These are phyloP conservation scores for Maudiozyma bulderi DNA, from an alignment of 805 yeast genomes.

Conservation along the genomic window DNA sequence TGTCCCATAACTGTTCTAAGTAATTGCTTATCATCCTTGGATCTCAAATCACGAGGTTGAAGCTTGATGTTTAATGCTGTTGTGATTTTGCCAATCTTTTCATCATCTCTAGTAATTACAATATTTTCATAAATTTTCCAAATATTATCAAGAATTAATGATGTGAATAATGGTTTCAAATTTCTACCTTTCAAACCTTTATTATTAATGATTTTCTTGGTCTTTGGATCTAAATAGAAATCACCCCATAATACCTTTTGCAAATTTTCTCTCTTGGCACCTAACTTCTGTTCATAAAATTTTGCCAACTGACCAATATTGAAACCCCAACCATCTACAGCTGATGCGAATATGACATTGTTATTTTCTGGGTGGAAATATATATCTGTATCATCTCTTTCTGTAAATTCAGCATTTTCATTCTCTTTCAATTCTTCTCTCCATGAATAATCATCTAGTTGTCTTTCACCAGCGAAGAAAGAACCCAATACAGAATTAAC, in stretches of 20 bases:
- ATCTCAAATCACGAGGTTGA: slow-evolving; percentile 62
- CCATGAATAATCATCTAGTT: slow-evolving; percentile 76
- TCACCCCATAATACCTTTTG: slow-evolving; percentile 95
- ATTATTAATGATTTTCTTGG: slow-evolving; percentile 67
- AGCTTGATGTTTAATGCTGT: slow-evolving; percentile 59
- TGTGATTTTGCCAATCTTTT: slow-evolving; percentile 65
- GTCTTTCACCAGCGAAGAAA: slow-evolving; percentile 84
- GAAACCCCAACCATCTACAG: slow-evolving; percentile 98
- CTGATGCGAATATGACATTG: slow-evolving; percentile 84
- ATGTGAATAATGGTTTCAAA: slow-evolving; percentile 76
- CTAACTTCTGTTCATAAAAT: slow-evolving; percentile 74
- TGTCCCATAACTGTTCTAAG: slow-evolving; percentile 68
- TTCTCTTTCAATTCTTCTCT: slow-evolving; percentile 51
- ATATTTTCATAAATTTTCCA: slow-evolving; percentile 85
- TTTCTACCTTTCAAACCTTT: slow-evolving; percentile 53
- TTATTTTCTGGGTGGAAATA: slow-evolving; percentile 82
- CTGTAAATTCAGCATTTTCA: slow-evolving; percentile 47
- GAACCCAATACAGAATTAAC: slow-evolving; percentile 93
- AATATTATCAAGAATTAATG: slow-evolving; percentile 75
- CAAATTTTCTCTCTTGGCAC: slow-evolving; percentile 68
- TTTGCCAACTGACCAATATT: slow-evolving; percentile 80
- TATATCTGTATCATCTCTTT: slow-evolving; percentile 67
- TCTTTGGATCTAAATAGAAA: slow-evolving; percentile 77
- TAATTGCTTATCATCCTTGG: slow-evolving; percentile 63
- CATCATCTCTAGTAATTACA: slow-evolving; percentile 53